Conservation (phyloP, 139 green algal genomes). For the Chlamydomonas urium region DNA sequence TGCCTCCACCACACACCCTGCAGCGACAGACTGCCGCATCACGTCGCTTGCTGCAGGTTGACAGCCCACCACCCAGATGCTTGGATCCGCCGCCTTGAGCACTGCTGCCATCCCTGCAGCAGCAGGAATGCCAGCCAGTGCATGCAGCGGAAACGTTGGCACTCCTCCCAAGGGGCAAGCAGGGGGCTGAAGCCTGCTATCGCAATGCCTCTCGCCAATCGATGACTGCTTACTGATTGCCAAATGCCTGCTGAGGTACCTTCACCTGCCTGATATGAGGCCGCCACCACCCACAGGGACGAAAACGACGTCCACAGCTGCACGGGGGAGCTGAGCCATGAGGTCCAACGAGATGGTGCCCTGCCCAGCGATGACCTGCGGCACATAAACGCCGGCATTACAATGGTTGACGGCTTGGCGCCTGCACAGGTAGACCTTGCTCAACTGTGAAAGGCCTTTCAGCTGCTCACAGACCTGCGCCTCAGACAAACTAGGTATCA, state of each 20-base stretch:
- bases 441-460: too few species aligned
- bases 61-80: constrained; percentile 49
- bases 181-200: too few species aligned
- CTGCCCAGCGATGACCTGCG: constrained; percentile 47
- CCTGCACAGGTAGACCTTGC: too few species aligned
- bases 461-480: too few species aligned
- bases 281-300: constrained; percentile 68
- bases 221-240: too few species aligned
- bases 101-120: constrained; percentile 44
- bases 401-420: background rate
- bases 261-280: constrained; percentile 42
- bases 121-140: background rate
- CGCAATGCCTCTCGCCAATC: too few species aligned
- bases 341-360: constrained; percentile 59
- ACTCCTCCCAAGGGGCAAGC: too few species aligned
- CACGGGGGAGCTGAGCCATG: constrained; percentile 32
- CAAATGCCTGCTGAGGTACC: too few species aligned
- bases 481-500: too few species aligned
- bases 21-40: constrained; percentile 45
- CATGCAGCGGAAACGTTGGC: too few species aligned
- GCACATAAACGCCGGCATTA: background rate
- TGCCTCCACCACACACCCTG: constrained; percentile 32
- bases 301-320: constrained; percentile 41
- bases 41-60: constrained; percentile 45
- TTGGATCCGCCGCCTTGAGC: constrained; percentile 43